Conservation (phyloP, 345 rosid species). For the Corchorus capsularis region DNA sequence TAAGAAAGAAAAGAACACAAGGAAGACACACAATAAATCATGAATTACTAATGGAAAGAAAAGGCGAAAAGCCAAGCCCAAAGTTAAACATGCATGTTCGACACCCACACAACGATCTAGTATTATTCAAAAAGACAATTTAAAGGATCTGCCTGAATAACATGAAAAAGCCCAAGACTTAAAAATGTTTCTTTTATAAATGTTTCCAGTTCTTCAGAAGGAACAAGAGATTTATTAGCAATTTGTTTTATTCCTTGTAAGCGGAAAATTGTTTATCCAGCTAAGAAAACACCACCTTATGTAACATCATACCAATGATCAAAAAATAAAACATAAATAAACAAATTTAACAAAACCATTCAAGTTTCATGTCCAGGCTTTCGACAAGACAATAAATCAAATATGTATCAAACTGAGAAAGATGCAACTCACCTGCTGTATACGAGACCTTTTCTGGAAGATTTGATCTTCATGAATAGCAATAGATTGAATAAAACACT, state of each 20-base stretch:
- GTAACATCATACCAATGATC: not conserved
- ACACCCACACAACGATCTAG: too few relatives aligned
- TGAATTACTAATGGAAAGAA: not conserved
- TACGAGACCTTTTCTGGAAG: conserved; percentile 92
- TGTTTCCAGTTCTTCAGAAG: not conserved
- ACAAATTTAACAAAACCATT: not conserved
- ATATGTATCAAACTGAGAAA: not conserved
- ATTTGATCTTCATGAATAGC: conserved; percentile 90
- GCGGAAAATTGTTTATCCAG: not conserved
- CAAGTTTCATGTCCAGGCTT: not conserved
- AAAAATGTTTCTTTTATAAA: not conserved
- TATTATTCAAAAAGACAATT: not conserved
- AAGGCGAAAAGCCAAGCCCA: not conserved
- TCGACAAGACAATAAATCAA: conserved; percentile 1
- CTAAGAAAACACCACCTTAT: not conserved
- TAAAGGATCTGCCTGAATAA: not conserved
- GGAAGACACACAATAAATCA: conserved; percentile 5
- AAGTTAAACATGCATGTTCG: not conserved
- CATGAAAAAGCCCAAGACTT: not conserved
- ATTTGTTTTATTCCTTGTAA: not conserved
- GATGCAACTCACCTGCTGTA: conserved; percentile 65
- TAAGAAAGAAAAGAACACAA: conserved; percentile 1
- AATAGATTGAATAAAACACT: conserved; percentile 82
- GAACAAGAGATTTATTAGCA: not conserved
- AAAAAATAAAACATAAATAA: not conserved